Conservation (phyloP, 257 asterid genomes). For the Capsicum pubescens region DNA sequence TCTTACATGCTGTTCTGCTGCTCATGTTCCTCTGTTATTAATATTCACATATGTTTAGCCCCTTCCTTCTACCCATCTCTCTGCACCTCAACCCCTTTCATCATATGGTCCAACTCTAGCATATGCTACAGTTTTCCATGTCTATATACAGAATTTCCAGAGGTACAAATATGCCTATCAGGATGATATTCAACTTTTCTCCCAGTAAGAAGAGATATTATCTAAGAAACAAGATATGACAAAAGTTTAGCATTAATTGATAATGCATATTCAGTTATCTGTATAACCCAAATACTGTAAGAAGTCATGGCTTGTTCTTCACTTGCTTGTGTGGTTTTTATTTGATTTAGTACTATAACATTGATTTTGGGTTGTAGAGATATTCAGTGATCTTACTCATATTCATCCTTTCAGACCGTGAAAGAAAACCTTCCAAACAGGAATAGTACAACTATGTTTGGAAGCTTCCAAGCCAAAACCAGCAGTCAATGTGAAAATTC, state of each 20-base stretch:
- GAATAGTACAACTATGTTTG: conserved; percentile 30
- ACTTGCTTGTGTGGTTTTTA: conserved; percentile 7
- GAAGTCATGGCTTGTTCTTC: not conserved
- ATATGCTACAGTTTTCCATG: not conserved
- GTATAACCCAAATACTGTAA: not conserved
- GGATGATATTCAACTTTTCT: conserved; percentile 10
- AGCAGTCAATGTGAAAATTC: conserved; percentile 34
- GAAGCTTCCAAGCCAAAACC: conserved; percentile 38
- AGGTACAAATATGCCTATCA: not conserved
- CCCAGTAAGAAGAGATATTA: not conserved
- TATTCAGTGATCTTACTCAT: not conserved
- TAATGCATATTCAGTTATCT: not conserved
- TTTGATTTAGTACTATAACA: not conserved
- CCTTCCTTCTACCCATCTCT: conserved; percentile 8
- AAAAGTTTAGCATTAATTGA: conserved; percentile 9
- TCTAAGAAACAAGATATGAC: not conserved
- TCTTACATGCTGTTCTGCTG: conserved; percentile 12
- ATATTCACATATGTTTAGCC: not conserved
- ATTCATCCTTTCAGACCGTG: conserved; percentile 37
- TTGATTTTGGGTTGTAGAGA: not conserved
- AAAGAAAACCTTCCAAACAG: conserved; percentile 34
- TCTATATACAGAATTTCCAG: not conserved
- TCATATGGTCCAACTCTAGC: not conserved
- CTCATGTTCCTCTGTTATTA: conserved; percentile 11
- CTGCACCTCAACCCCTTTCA: not conserved